Evolutionary conservation across 2,329 filamentous ascomycete species (phyloP).

Genomic region (Arthrinium phaeospermum): DNA sequence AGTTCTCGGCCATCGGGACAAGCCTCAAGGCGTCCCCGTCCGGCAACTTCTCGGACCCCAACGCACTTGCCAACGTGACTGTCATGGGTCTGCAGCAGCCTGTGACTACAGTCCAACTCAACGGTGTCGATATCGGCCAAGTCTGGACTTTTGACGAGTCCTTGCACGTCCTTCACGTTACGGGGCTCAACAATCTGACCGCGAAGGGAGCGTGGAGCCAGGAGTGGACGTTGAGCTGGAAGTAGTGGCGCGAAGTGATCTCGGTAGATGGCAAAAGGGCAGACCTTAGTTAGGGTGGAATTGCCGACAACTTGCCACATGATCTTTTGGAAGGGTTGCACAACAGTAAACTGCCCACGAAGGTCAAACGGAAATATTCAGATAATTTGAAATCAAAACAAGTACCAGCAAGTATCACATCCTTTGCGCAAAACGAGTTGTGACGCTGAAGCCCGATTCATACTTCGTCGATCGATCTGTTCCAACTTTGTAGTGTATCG

Average conservation of each 20-base stretch:
- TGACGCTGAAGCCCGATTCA: neutral
- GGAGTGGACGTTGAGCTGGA: conserved; percentile 16
- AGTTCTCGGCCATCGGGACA: conserved; percentile 50
- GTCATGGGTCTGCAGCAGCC: conserved; percentile 59
- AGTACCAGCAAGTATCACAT: neutral
- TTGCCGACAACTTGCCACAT: neutral
- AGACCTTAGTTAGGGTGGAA: neutral
- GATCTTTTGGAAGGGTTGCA: neutral
- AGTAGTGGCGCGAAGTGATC: neutral
- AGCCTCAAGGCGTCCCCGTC: conserved; percentile 53
- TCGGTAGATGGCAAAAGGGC: neutral
- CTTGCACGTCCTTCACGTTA: neutral
- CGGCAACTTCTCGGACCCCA: conserved; percentile 62
- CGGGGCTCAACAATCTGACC: neutral
- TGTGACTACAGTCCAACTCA: conserved; percentile 55
- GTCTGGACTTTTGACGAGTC: conserved; percentile 13
- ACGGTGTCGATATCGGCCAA: conserved; percentile 49
- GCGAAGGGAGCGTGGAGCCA: conserved; percentile 9
- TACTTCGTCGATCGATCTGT: neutral
- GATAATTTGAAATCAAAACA: neutral
- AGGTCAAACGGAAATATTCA: neutral
- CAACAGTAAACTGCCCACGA: neutral
- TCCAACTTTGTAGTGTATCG: neutral
- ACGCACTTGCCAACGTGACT: conserved; percentile 66
- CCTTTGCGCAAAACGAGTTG: too few relatives aligned